Conservation (phyloP, 495 filamentous ascomycete genomes). For the Penicillium taxi region DNA sequence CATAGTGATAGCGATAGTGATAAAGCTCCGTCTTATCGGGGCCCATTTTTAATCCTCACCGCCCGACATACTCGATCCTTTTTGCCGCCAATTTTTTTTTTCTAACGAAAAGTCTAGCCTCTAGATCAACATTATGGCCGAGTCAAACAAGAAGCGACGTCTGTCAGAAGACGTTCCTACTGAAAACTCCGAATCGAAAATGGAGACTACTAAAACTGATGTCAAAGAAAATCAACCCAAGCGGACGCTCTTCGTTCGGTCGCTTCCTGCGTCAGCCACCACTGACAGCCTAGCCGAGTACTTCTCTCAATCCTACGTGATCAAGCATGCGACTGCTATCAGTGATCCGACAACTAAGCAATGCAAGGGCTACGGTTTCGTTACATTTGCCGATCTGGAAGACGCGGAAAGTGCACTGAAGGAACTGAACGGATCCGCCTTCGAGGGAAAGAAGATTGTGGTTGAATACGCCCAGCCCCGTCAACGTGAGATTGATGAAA, state of each 20-base stretch:
- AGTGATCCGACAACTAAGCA: slow-evolving; percentile 70
- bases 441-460: slow-evolving; percentile 72
- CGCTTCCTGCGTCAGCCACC: slow-evolving; percentile 69
- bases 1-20: slow-evolving; percentile 5
- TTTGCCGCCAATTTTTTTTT: slow-evolving; percentile 41
- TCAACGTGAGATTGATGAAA: slow-evolving; percentile 56
- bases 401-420: slow-evolving; percentile 74
- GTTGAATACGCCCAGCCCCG: slow-evolving; percentile 84
- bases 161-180: slow-evolving; percentile 20
- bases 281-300: slow-evolving; percentile 71
- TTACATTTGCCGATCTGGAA: slow-evolving; percentile 88
- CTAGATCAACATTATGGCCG: slow-evolving; percentile 25
- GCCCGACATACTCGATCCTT: slow-evolving; percentile 20
- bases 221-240: slow-evolving; percentile 30
- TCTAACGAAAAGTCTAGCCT: neutral
- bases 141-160: slow-evolving; percentile 27
- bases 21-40: slow-evolving; percentile 21
- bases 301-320: slow-evolving; percentile 88
- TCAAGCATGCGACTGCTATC: slow-evolving; percentile 90
- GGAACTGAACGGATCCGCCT: slow-evolving; percentile 63
- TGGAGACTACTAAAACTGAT: slow-evolving; percentile 19
- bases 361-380: slow-evolving; percentile 90
- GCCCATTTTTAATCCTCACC: slow-evolving; percentile 13
- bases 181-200: slow-evolving; percentile 11
- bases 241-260: slow-evolving; percentile 82